Conservation (phyloP, 2,329 filamentous ascomycete species). For the Bipolaris cookei region DNA sequence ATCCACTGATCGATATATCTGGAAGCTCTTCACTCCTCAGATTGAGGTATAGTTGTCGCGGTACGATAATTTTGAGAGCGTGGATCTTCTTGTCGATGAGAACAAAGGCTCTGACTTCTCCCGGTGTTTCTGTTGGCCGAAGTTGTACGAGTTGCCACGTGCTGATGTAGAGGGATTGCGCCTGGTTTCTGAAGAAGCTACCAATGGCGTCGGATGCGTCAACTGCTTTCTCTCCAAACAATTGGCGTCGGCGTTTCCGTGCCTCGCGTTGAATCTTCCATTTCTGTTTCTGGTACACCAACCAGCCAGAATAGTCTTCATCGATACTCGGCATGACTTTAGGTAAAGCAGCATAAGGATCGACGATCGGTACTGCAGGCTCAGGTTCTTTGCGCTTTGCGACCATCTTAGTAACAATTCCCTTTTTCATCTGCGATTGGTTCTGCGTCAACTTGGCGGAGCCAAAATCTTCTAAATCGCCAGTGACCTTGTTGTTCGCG, state of each 20-base stretch:
- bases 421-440: conserved; percentile 50
- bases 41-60: conserved; percentile 88
- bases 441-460: conserved; percentile 57
- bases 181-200: conserved; percentile 86
- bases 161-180: conserved; percentile 85
- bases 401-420: conserved; percentile 53
- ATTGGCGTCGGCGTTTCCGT: conserved; percentile 79
- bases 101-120: conserved; percentile 86
- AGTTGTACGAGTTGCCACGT: conserved; percentile 96
- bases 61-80: conserved; percentile 84
- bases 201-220: conserved; percentile 67
- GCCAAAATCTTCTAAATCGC: conserved; percentile 83
- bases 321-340: conserved; percentile 82
- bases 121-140: conserved; percentile 79
- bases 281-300: conserved; percentile 96
- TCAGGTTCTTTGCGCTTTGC: conserved; percentile 59
- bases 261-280: conserved; percentile 98
- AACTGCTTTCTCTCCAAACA: conserved; percentile 84
- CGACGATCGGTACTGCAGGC: conserved; percentile 62
- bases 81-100: conserved; percentile 94
- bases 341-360: conserved; percentile 84
- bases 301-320: conserved; percentile 84
- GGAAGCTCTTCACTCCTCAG: conserved; percentile 86
- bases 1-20: conserved; percentile 83
- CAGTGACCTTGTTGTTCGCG: conserved; percentile 61